phyloP scores from a whole-genome alignment of 768 basidiomycete species.

The Collybia mongolica region DNA sequence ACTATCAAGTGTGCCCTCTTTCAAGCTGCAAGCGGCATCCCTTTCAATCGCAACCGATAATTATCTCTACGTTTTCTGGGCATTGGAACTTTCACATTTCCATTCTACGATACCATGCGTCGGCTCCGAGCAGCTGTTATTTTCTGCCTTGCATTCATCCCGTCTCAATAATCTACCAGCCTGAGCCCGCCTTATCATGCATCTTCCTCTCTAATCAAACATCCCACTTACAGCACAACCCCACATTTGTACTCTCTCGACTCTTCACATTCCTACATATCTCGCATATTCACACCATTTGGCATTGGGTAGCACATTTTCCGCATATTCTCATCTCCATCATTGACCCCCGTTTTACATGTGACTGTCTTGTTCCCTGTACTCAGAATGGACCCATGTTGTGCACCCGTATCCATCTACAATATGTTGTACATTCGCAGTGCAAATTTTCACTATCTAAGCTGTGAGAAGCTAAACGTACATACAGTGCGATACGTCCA shows the following conservation, averaged over 20 bases:
- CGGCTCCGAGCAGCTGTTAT: too few relatives aligned
- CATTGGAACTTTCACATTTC: not conserved
- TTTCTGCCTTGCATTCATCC: not conserved
- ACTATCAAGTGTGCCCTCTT: slow-evolving; percentile 55
- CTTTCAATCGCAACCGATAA: slow-evolving; percentile 13
- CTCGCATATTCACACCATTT: not conserved
- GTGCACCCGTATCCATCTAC: too few relatives aligned
- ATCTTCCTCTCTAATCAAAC: not conserved
- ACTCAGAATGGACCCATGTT: too few relatives aligned
- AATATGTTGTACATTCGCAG: too few relatives aligned
- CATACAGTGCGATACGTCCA: slow-evolving; percentile 1
- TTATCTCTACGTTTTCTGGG: not conserved
- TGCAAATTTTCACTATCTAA: too few relatives aligned
- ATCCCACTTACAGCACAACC: not conserved
- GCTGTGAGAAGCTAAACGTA: too few relatives aligned
- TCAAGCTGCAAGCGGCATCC: slow-evolving; percentile 34
- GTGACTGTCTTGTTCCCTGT: too few relatives aligned
- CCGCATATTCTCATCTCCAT: not conserved
- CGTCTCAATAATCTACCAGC: not conserved
- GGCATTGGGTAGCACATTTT: not conserved
- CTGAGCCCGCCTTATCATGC: not conserved
- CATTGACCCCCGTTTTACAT: not conserved
- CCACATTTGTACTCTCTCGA: not conserved
- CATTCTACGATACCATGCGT: not conserved
- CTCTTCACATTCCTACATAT: not conserved